phyloP scores from a whole-genome alignment of 164 flowering plant species.

The Cinnamomum chago region DNA sequence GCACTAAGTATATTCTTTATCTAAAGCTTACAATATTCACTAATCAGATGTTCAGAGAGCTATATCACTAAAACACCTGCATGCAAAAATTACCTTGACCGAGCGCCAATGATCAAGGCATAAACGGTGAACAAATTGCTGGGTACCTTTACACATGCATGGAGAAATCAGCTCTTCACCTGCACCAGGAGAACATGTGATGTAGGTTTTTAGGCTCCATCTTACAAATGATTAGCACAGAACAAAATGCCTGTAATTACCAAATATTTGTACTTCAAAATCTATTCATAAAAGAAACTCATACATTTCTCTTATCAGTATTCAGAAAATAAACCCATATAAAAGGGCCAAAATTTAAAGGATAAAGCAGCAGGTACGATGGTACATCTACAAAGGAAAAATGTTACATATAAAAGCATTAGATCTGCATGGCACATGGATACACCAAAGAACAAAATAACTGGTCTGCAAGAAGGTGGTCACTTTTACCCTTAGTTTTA shows the following conservation, averaged over 20 bases:
- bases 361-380: too few relatives aligned
- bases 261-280: too few relatives aligned
- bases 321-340: too few relatives aligned
- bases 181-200: constrained; percentile 32
- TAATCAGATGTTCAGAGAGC: neutral
- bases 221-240: neutral
- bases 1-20: too few relatives aligned
- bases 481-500: neutral
- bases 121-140: constrained; percentile 89
- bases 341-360: too few relatives aligned
- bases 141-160: constrained; percentile 97
- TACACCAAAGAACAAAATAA: neutral
- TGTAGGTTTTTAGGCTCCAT: constrained; percentile 67
- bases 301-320: too few relatives aligned
- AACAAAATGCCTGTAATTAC: too few relatives aligned
- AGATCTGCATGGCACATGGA: neutral
- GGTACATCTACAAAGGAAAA: too few relatives aligned
- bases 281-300: too few relatives aligned
- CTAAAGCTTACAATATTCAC: neutral
- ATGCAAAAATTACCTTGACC: constrained; percentile 52
- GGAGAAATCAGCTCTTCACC: constrained; percentile 86
- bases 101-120: constrained; percentile 99
- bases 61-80: neutral
- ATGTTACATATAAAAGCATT: too few relatives aligned
- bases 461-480: neutral